Base-by-base conservation (phyloP, 2,329 filamentous ascomycete species). In the Shiraia sp. region DNA sequence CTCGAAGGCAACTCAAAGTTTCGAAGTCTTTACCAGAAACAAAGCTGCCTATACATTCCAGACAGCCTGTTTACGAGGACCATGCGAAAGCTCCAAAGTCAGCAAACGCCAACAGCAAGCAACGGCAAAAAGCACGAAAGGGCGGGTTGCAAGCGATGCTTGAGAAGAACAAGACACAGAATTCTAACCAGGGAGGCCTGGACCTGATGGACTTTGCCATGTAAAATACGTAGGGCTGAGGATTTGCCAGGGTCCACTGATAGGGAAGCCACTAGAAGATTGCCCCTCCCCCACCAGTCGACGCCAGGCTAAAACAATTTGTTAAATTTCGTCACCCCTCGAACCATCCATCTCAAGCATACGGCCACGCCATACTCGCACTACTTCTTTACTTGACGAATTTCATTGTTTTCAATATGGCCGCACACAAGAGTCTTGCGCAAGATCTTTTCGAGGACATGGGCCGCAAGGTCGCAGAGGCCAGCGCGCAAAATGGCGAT, bases 131-230 rank as follows among this genome's bases (percentile, higher is more conserved):
- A 54, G 68, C 75, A 40, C 68, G 79, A 17, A 82, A 80, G 49
- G 75, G 75, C 19, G 77, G 77, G 4, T 60, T 82, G 9, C 75
- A 79, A 53, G 77, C 78, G 25, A 66, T 80, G 42, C 66, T 82
- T n/a, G 74, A 74, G 4, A 75, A 71, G 48, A 71, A 56, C 55
- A 73, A 72, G 41, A 53, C 53, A 53, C 37, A 74, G 61, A 49
- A 41, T 14, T 60, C 65, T 13, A 43, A 32, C 52, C 59, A 61
- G 34, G 63, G 67, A 45, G 58, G 65, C 55, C 66, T 80, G 4
- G 76, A 78, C 57, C 63, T 80, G 17, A 74, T 80, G 65, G 78
- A 80, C 53, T 78, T 80, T 53, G 70, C 79, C 47, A 74, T 79
- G 56, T 72, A 65, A 58, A n/a, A n/a, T n/a, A n/a, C n/a, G 39